Percentiles rank a stretch among this genome's conserved stretches.
Evolutionary conservation across 1,284 basidiomycete genomes (phyloP).

Genomic region (Pholiota adiposa): DNA sequence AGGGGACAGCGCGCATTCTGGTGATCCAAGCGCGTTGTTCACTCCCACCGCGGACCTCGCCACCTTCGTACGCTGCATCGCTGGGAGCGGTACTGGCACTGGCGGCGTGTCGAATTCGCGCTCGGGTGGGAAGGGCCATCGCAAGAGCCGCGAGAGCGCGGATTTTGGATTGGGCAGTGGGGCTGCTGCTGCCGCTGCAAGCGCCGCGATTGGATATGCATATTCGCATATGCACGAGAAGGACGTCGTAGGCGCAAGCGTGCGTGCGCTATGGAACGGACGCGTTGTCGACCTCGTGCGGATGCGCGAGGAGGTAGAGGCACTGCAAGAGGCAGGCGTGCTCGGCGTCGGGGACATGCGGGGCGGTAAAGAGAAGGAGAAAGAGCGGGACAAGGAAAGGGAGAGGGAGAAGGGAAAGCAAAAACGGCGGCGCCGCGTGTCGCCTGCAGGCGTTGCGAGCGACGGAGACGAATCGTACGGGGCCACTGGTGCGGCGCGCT

Average conservation of each 20-base stretch:
- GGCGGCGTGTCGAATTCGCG: constrained; percentile 2
- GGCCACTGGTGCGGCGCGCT: constrained; percentile 25
- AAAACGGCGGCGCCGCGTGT: constrained; percentile 4
- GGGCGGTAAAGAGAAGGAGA: not conserved
- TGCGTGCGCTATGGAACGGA: constrained; percentile 45
- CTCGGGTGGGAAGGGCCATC: constrained; percentile 16
- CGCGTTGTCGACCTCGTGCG: constrained; percentile 35
- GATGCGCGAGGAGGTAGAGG: constrained; percentile 36
- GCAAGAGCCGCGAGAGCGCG: constrained; percentile 21
- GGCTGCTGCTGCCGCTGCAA: constrained; percentile 10
- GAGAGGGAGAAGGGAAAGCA: constrained; percentile 8
- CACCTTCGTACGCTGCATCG: constrained; percentile 19
- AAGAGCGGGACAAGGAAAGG: not conserved
- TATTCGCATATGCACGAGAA: constrained; percentile 33
- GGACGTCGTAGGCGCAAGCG: constrained; percentile 36
- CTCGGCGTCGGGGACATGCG: not conserved
- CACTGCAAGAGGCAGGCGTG: not conserved
- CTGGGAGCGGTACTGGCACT: constrained; percentile 11
- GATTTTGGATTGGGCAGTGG: constrained; percentile 17
- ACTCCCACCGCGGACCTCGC: constrained; percentile 23
- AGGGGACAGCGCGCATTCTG: constrained; percentile 12
- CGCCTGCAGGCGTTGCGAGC: constrained; percentile 28
- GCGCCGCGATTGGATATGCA: constrained; percentile 18
- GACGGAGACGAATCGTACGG: constrained; percentile 38
- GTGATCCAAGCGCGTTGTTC: constrained; percentile 23